Base-by-base conservation (phyloP, 352 stramenopile genomes). In the Pythium myriotylum region DNA sequence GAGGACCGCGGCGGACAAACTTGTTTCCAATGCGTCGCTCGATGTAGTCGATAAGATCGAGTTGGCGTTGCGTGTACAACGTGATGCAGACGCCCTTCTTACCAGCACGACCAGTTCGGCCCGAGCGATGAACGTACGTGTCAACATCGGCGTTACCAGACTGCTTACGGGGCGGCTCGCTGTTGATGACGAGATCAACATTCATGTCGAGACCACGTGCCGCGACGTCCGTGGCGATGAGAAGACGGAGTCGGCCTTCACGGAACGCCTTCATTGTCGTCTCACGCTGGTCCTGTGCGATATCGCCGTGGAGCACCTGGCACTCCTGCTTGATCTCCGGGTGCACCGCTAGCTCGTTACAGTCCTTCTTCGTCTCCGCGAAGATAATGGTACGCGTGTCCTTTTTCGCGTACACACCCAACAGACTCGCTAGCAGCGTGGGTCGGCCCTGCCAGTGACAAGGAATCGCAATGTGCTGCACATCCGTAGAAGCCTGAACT, bases 41-140 rank as follows among this genome's bases (percentile, higher is more conserved):
- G 45, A 98, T 97, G 48, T 86, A 72, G 58, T 80, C 64, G 22
- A 98, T 54, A 19, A 80, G 53, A 26, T 93, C 84, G 20, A 76
- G 74, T 71, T 98, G 88, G 22, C 84, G 80, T 14, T 74, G 74
- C 23, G 89, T 97, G 73, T 97, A 98, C 40, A 99, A 84, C 23
- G 96, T 99, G 68, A 99, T 93, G 68, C 97, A 99, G 62, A 98
- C 90, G 46, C 97, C 97, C 66, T 97, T 97, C 59, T 92, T 90
- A 26, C 97, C 97, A 22, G 98, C 93, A 62, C 97, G 91, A 42
- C 97, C 97, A 2, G 97, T 98, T 56, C 97, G 90, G 29, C 97
- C 97, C n/a, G 92, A 98, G 45, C 97, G 88, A 74, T 99, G 97
- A 39, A 99, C 95, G 79, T 99, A 99, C 5, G 96, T 98, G 68